Evolutionary conservation across 371 early-diverging fungal genomes (phyloP), one percentile per base, ranked within the genome.

Genomic region (Mortierella sp.): DNA sequence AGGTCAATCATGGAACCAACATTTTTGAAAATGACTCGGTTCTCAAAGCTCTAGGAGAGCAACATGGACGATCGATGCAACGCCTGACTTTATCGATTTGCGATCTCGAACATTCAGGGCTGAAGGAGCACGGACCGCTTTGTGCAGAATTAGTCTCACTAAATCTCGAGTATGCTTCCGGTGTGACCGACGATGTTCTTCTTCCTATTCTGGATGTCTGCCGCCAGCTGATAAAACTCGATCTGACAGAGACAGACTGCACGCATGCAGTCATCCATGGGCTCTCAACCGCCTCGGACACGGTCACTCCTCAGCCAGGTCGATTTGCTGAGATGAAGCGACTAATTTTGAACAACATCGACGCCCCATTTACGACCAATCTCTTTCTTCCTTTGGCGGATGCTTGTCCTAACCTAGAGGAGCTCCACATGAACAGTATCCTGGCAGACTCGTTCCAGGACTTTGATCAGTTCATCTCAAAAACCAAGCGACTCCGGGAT

Each of bases 371-470:
- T 24, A 75, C 75, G 1, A 65, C 70, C 51, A 68, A 65, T 16
- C n/a, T 58, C 2, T 81, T 81, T 39, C 11, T 81, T 4, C 73
- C 81, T 1, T 28, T 81, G 55, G 76, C 81, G 0, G 76, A 75
- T 2, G 75, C 76, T 3, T 81, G 81, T 45, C 81, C 76, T 10
- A 60, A 72, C 1, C 40, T 81, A 24, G 70, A 75, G 16, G 76
- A 72, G 57, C 64, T 81, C n/a, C 73, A 81, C 64, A 81, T 81
- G 81, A 81, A 81, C 54, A 81, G 81, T 47, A 72, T 81, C 11
- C 49, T 81, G 35, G 81, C 81, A 20, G 81, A 81, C 24, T 62
- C 81, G 16, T 81, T 72, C 28, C 70, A 68, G 28, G 81, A 81
- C 20, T 81, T 75, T 35, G 22, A 52, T 2, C 72, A 37, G 18